Base-by-base conservation (phyloP, 2,329 filamentous ascomycete species). In the Parasarocladium wereldwijsianum region DNA sequence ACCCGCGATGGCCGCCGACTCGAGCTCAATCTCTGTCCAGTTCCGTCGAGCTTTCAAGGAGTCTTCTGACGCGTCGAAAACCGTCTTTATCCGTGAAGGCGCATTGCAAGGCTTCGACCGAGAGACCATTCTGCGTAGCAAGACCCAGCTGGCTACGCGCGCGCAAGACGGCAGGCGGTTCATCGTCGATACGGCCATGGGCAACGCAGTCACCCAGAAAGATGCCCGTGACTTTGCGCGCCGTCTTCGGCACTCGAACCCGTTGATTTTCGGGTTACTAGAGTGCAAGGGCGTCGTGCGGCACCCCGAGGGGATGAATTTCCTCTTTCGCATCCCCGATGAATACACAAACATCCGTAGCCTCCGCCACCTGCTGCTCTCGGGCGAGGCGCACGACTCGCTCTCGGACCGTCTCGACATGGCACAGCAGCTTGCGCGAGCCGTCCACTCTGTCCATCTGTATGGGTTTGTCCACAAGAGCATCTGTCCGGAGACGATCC, bases 401-500 rank as follows among this genome's bases (percentile, higher is more conserved):
- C 17, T 32, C 7, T 17, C 23, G 10, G n/a, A 17, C 13, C 16
- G 29, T 7, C 19, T 34, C 17, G 14, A 18, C 6, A 26, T 34
- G 12, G 32, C 32, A 11, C 27, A 31, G 31, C 20, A 36, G 19
- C 32, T 41, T 4, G 38, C 35, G 11, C 33, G 26, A 3, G 33
- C 38, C 6, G 29, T 44, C 49, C 4, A 44, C 57, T 38, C 31
- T n/a, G 54, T 66, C 8, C 55, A 66, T 45, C 58, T 62, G 3
- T 49, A 47, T 16, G 46, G 43, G 8, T 57, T 62, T 30, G 60
- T 64, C 5, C 59, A 64, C 43, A 64, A 63, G 36, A 58, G 51
- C 32, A 54, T 64, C 22, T 45, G 55, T 2, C 57, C 58, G 0
- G 60, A 62, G 13, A 55, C 36, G 13, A 33, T 38, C 10, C 33